These are phyloP conservation scores for Aspergillus pseudoterreus DNA, from an alignment of 2,329 filamentous ascomycete genomes.

Conservation along the genomic window DNA sequence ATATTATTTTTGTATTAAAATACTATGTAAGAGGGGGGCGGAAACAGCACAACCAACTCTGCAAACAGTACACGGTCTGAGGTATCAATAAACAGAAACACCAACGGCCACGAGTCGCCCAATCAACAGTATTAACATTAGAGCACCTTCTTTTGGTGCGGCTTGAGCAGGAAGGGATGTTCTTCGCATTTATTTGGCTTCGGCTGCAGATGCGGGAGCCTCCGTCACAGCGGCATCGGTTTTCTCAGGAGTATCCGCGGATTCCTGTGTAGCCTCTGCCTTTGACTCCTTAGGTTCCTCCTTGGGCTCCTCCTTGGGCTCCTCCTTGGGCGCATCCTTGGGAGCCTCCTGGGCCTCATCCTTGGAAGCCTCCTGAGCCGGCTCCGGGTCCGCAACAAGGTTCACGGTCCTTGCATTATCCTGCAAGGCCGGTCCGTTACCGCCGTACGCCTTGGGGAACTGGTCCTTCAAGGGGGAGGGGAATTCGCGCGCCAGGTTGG, in stretches of 20 bases:
- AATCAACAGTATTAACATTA: conserved; percentile 10
- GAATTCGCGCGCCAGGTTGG: conserved; percentile 61
- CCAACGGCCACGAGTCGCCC: conserved; percentile 11
- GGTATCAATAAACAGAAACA: conserved; percentile 15
- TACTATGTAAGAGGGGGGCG: neutral
- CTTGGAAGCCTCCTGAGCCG: conserved; percentile 9
- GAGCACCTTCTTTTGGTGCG: neutral
- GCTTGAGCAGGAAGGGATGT: neutral
- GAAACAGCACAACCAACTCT: conserved; percentile 1
- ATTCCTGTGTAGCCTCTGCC: neutral
- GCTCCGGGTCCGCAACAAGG: conserved; percentile 23
- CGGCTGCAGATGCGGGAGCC: conserved; percentile 6
- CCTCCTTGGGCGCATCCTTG: conserved; percentile 15
- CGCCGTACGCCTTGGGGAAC: conserved; percentile 76
- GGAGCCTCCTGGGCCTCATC: conserved; percentile 8
- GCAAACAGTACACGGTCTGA: conserved; percentile 9
- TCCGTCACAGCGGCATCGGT: conserved; percentile 20
- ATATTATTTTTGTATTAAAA: neutral
- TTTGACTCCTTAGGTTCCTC: conserved; percentile 16
- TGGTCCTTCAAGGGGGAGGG: conserved; percentile 55
- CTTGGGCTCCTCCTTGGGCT: conserved; percentile 14
- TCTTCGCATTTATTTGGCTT: conserved; percentile 12
- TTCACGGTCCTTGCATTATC: conserved; percentile 32
- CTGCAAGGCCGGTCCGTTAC: conserved; percentile 57
- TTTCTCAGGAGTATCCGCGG: conserved; percentile 15